A percentile compares a stretch with the other conserved stretches of the same genome.
Conservation (phyloP, 2,329 filamentous ascomycete genomes). For the Aspergillus sp. region DNA sequence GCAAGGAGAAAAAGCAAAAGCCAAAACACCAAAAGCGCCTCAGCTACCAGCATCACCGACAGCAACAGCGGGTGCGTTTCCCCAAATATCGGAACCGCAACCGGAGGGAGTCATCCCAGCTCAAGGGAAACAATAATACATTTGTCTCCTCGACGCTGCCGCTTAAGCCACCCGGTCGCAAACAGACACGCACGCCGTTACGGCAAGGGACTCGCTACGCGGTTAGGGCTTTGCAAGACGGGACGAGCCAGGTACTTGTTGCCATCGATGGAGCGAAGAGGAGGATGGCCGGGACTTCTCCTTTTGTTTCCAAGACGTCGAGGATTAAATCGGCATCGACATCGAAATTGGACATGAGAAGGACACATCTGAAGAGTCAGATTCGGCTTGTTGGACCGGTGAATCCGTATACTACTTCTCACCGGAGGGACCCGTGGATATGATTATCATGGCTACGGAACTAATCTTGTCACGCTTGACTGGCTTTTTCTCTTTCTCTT, state of each 20-base stretch:
- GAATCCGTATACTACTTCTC: constrained; percentile 29
- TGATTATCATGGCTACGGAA: constrained; percentile 11
- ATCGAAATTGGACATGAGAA: constrained; percentile 35
- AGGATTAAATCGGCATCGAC: constrained; percentile 12
- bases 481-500: not conserved
- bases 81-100: constrained; percentile 15
- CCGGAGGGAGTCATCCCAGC: not conserved
- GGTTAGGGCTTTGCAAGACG: constrained; percentile 24
- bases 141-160: constrained; percentile 14
- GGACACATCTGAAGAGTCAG: constrained; percentile 40
- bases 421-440: constrained; percentile 30
- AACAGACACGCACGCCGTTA: constrained; percentile 21
- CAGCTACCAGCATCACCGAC: constrained; percentile 17
- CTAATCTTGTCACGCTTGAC: no score
- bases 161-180: constrained; percentile 20
- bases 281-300: constrained; percentile 24
- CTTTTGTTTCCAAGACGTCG: not conserved
- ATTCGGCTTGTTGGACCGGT: constrained; percentile 42
- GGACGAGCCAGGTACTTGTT: constrained; percentile 26
- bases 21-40: constrained; percentile 13
- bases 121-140: not conserved
- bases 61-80: constrained; percentile 18
- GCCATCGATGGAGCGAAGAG: constrained; percentile 35
- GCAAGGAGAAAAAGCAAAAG: constrained; percentile 19
- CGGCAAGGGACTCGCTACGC: constrained; percentile 28